Percentiles rank a stretch among this genome's conserved stretches.
Evolutionary conservation across 2,329 filamentous ascomycete genomes (phyloP).

Genomic region (Beauveria asiatica): DNA sequence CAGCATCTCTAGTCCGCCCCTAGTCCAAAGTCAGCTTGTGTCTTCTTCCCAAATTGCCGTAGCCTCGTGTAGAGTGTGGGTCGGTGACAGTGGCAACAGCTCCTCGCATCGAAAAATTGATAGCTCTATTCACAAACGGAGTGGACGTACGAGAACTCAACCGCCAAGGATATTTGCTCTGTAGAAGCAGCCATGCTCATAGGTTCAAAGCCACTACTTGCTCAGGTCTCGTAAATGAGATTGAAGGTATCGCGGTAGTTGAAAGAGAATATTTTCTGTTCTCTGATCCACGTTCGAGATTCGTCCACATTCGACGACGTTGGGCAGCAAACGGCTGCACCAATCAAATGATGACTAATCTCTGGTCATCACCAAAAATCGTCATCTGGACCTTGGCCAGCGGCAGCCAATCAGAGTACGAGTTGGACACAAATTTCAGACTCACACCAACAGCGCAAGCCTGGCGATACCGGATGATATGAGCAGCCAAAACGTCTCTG

Average conservation of each 20-base stretch:
- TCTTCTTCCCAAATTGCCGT: background rate
- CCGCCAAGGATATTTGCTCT: slow-evolving; percentile 46
- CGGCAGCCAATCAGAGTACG: slow-evolving; percentile 28
- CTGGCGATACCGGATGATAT: slow-evolving; percentile 17
- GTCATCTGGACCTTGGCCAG: background rate
- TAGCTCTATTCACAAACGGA: background rate
- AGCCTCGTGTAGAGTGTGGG: background rate
- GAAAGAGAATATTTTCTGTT: background rate
- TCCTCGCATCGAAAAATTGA: background rate
- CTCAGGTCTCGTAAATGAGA: background rate
- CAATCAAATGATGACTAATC: slow-evolving; percentile 4
- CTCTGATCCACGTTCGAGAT: background rate
- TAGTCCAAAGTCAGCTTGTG: slow-evolving; percentile 25
- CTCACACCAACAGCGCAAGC: slow-evolving; percentile 17
- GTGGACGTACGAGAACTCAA: slow-evolving; percentile 57
- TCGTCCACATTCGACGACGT: background rate
- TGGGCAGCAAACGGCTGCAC: background rate
- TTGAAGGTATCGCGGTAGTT: background rate
- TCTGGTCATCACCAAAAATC: background rate
- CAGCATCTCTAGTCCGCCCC: slow-evolving; percentile 89
- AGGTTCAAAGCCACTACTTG: background rate
- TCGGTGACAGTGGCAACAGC: background rate
- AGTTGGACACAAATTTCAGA: slow-evolving; percentile 26
- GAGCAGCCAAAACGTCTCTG: slow-evolving; percentile 24
- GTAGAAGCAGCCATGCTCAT: slow-evolving; percentile 11